Conservation (phyloP, 352 stramenopile species). For the Phytophthora melonis region DNA sequence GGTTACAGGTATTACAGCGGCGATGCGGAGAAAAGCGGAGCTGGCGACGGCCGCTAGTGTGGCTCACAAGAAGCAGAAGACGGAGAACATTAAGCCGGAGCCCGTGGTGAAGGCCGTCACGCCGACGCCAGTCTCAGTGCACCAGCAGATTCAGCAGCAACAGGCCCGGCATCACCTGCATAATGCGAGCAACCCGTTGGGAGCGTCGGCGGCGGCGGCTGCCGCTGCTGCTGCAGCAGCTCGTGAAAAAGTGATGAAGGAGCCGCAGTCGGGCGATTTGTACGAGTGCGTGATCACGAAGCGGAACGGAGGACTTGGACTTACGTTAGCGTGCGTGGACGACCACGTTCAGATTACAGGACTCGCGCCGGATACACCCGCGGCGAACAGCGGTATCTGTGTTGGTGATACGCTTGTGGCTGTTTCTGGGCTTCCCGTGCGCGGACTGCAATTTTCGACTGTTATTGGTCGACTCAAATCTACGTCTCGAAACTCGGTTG, state of each 20-base stretch:
- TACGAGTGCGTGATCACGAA: conserved; percentile 90
- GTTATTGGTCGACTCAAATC: conserved; percentile 84
- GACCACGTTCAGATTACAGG: conserved; percentile 88
- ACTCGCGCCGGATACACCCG: conserved; percentile 73
- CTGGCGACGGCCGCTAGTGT: conserved; percentile 24
- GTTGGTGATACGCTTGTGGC: conserved; percentile 83
- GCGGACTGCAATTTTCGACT: conserved; percentile 85
- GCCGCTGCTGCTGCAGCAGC: conserved; percentile 45
- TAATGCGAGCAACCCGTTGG: conserved; percentile 36
- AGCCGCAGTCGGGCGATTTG: conserved; percentile 80
- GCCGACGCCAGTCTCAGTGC: conserved; percentile 19
- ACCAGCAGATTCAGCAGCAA: conserved; percentile 39
- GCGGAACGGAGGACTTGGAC: conserved; percentile 73
- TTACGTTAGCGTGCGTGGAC: conserved; percentile 84
- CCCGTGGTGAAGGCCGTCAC: conserved; percentile 22
- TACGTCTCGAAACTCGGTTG: conserved; percentile 80
- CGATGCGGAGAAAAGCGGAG: conserved; percentile 39
- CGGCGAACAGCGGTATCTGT: conserved; percentile 77
- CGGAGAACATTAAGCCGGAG: conserved; percentile 56
- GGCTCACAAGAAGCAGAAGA: conserved; percentile 60
- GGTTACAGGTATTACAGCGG: conserved; percentile 17
- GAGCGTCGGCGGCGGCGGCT: conserved; percentile 32
- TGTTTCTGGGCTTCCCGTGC: conserved; percentile 74
- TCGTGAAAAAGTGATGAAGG: conserved; percentile 86
- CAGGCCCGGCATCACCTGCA: conserved; percentile 39